Evolutionary conservation across 2,329 filamentous ascomycete species (phyloP).

Genomic region (Talaromyces verruculosus): DNA sequence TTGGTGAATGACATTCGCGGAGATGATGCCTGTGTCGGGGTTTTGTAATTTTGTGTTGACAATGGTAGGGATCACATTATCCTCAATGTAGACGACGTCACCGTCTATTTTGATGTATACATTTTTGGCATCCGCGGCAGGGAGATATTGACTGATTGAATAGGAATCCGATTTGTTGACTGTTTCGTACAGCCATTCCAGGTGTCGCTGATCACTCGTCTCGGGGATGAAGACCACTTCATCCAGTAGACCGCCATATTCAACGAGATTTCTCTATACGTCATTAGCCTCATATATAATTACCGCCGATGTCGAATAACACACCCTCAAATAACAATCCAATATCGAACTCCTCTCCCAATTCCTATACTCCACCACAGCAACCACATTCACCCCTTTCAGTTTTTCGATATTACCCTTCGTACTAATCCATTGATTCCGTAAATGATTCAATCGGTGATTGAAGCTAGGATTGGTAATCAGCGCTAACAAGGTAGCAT

Average conservation of each 20-base stretch:
- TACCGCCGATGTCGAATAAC: background rate
- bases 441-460: conserved; percentile 25
- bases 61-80: conserved; percentile 53
- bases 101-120: conserved; percentile 47
- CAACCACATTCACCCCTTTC: conserved; percentile 38
- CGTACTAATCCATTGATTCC: conserved; percentile 36
- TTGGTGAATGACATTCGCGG: conserved; percentile 59
- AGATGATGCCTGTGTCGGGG: conserved; percentile 53
- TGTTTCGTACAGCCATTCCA: conserved; percentile 38
- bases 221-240: conserved; percentile 46
- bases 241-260: conserved; percentile 44
- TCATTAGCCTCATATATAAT: background rate
- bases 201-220: conserved; percentile 36
- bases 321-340: conserved; percentile 45
- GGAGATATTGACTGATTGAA: conserved; percentile 24
- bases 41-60: conserved; percentile 55
- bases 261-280: conserved; percentile 38
- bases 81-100: conserved; percentile 45
- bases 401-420: conserved; percentile 35
- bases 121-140: background rate
- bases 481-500: conserved; percentile 11
- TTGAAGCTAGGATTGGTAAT: conserved; percentile 20
- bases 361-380: conserved; percentile 42
- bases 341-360: conserved; percentile 38
- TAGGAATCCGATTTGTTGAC: conserved; percentile 36